A percentile compares a stretch with the other conserved stretches of the same genome.
phyloP scores from a whole-genome alignment of 495 filamentous ascomycete species.

The Xylaria acuta region DNA sequence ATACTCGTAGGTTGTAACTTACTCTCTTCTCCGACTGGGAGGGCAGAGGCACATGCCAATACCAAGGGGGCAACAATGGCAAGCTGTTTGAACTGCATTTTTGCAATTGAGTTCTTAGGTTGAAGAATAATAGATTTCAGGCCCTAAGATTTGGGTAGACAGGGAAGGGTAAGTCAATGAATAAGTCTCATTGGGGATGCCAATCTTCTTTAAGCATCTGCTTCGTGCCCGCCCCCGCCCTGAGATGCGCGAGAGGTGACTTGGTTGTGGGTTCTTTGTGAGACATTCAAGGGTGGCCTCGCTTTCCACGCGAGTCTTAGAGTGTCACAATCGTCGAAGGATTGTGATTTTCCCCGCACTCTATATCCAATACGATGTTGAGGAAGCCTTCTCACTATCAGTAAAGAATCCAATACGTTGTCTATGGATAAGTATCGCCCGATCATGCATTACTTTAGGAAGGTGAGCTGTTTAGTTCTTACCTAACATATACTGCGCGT shows the following conservation, averaged over 20 bases:
- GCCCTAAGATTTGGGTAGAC: not conserved
- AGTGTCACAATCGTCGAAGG: not conserved
- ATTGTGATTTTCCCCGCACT: conserved; percentile 4
- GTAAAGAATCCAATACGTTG: conserved; percentile 11
- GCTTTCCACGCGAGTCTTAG: not conserved
- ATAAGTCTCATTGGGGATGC: not conserved
- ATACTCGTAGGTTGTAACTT: not conserved
- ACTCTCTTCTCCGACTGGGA: conserved; percentile 14
- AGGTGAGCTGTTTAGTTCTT: conserved; percentile 16
- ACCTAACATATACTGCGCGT: not conserved
- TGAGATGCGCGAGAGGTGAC: not conserved
- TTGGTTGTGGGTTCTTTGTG: not conserved
- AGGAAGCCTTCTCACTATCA: not conserved
- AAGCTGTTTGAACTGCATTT: conserved; percentile 21
- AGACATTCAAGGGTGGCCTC: not conserved
- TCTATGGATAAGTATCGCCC: not conserved
- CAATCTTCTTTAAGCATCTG: not conserved
- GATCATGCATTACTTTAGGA: conserved; percentile 10
- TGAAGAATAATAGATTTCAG: not conserved
- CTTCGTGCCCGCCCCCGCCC: not conserved
- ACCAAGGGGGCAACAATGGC: conserved; percentile 10
- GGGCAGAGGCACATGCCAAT: conserved; percentile 16
- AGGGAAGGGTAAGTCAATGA: not conserved
- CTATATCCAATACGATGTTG: conserved; percentile 8
- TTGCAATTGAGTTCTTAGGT: not conserved